Evolutionary conservation across 495 filamentous ascomycete species (phyloP).

Genomic region (Aspergillus diversus): DNA sequence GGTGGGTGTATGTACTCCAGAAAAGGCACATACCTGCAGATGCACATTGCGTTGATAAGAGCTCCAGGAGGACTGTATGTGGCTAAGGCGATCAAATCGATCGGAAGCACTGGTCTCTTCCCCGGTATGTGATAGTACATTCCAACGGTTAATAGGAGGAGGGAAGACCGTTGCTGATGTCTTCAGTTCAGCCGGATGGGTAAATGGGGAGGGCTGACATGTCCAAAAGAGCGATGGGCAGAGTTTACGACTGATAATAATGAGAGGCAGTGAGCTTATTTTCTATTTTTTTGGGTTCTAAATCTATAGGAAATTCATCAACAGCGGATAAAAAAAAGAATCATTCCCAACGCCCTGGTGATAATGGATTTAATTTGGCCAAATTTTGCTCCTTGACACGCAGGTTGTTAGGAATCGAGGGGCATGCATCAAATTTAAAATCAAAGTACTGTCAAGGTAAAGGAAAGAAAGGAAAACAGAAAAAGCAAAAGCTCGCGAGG

Average conservation of each 20-base stretch:
- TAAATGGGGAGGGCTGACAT: slow-evolving; percentile 19
- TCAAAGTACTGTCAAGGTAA: not conserved
- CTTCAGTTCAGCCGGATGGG: slow-evolving; percentile 24
- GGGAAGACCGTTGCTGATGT: slow-evolving; percentile 20
- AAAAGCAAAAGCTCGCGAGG: not conserved
- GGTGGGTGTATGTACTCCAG: slow-evolving; percentile 6
- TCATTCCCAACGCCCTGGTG: not conserved
- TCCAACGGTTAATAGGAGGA: slow-evolving; percentile 25
- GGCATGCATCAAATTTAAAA: not conserved
- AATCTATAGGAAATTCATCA: not conserved
- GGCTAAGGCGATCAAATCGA: slow-evolving; percentile 27
- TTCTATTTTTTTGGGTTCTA: not conserved
- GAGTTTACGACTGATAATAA: not conserved
- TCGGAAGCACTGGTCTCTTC: slow-evolving; percentile 24
- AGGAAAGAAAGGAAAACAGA: not conserved
- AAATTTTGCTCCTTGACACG: too few relatives aligned
- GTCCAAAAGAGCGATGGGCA: slow-evolving; percentile 17
- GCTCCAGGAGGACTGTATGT: slow-evolving; percentile 1
- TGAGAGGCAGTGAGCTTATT: slow-evolving; percentile 14
- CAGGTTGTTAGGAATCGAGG: too few relatives aligned
- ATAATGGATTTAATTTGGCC: too few relatives aligned
- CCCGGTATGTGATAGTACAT: slow-evolving; percentile 30
- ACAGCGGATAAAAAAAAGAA: not conserved
- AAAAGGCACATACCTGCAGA: slow-evolving; percentile 17
- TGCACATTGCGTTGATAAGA: slow-evolving; percentile 12